These are phyloP conservation scores for Amphibolis antarctica DNA, from an alignment of 106 monocot species.

Conservation along the genomic window DNA sequence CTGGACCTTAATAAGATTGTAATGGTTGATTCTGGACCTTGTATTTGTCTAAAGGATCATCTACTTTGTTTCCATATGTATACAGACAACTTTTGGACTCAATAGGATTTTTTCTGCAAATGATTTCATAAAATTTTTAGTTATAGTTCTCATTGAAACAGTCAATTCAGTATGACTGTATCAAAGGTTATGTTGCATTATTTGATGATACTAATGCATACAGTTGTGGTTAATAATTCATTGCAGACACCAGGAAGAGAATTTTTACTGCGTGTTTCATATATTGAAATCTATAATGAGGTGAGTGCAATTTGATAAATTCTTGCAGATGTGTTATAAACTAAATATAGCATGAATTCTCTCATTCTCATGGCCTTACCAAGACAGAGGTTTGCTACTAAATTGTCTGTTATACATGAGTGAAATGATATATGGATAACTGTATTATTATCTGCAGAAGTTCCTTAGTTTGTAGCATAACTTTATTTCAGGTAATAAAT, in stretches of 20 bases:
- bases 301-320: slow-evolving; percentile 14
- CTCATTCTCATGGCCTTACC: no score
- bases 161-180: no score
- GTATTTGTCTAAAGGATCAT: no score
- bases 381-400: no score
- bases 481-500: slow-evolving; percentile 74
- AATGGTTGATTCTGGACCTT: neutral
- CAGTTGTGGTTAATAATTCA: neutral
- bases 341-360: neutral
- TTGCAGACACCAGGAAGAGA: slow-evolving; percentile 93
- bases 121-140: no score
- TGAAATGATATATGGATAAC: neutral
- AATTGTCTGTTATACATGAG: neutral
- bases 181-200: neutral
- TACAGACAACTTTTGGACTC: no score
- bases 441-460: neutral
- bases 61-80: no score
- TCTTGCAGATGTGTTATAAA: neutral
- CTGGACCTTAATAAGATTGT: neutral
- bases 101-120: no score
- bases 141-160: no score
- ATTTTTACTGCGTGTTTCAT: slow-evolving; percentile 94
- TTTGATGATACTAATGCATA: neutral
- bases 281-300: slow-evolving; percentile 99
- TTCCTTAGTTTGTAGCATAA: neutral